Evolutionary conservation across 768 basidiomycete species (phyloP).

Genomic region (Tylopilus plumbeoviolaceoides): DNA sequence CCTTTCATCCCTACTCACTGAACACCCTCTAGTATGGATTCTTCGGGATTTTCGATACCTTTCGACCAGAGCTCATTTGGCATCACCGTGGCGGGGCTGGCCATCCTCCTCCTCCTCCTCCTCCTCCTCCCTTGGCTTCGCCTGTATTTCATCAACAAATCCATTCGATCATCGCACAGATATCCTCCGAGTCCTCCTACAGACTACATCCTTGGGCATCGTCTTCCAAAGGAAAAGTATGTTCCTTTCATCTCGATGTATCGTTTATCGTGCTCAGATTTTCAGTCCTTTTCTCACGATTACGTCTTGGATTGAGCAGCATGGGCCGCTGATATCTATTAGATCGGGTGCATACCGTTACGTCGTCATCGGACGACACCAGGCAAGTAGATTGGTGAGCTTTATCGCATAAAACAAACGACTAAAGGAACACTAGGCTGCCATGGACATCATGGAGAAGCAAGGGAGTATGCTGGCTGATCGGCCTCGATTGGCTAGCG

Average conservation of each 20-base stretch:
- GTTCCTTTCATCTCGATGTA: background rate
- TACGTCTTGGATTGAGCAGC: slow-evolving; percentile 51
- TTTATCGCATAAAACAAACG: background rate
- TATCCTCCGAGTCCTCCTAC: slow-evolving; percentile 10
- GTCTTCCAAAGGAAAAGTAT: slow-evolving; percentile 1
- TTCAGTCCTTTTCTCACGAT: slow-evolving; percentile 23
- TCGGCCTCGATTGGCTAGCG: slow-evolving; percentile 43
- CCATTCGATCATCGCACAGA: background rate
- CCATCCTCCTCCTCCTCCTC: slow-evolving; percentile 2
- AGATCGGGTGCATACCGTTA: slow-evolving; percentile 37
- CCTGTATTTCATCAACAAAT: background rate
- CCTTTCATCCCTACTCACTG: too few relatives aligned
- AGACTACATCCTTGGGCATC: slow-evolving; percentile 1
- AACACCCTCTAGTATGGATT: too few relatives aligned
- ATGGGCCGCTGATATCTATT: slow-evolving; percentile 54
- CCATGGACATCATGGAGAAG: slow-evolving; percentile 58
- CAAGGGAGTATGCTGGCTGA: slow-evolving; percentile 47
- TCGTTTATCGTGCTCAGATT: too few relatives aligned
- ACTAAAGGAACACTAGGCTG: slow-evolving; percentile 35
- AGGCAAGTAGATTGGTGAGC: slow-evolving; percentile 2
- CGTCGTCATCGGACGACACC: slow-evolving; percentile 18
- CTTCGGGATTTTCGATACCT: background rate
- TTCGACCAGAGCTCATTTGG: background rate
- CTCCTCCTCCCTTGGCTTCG: slow-evolving; percentile 1
- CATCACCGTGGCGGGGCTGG: background rate